Evolutionary conservation across 2,329 filamentous ascomycete genomes (phyloP).

Genomic region (Cercospora nicotianae): DNA sequence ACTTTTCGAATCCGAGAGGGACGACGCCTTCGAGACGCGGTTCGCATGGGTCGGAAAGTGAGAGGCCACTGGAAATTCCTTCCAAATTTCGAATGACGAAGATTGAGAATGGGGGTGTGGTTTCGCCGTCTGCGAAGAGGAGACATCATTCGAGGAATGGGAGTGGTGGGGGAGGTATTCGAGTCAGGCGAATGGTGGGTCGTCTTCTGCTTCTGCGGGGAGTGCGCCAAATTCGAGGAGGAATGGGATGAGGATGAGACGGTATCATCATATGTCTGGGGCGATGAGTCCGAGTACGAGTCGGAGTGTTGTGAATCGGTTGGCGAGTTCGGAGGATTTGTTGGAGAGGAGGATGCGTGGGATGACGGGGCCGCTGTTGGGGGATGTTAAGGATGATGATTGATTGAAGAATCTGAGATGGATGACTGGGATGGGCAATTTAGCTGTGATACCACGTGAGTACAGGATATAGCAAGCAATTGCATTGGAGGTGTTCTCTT

Average conservation of each 20-base stretch:
- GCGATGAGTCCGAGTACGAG: constrained; percentile 33
- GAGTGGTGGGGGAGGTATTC: constrained; percentile 16
- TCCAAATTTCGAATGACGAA: constrained; percentile 33
- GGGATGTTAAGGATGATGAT: constrained; percentile 5
- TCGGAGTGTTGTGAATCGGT: constrained; percentile 44
- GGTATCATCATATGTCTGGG: constrained; percentile 31
- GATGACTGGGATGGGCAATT: background rate
- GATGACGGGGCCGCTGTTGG: constrained; percentile 37
- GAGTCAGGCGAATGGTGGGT: constrained; percentile 16
- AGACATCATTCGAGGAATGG: constrained; percentile 13
- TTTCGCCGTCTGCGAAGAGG: constrained; percentile 10
- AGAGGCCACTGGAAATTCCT: constrained; percentile 77
- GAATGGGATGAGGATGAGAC: constrained; percentile 30
- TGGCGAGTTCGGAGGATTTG: constrained; percentile 50
- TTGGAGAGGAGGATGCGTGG: constrained; percentile 51
- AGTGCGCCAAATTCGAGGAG: constrained; percentile 29
- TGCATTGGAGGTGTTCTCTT: background rate
- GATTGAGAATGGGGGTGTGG: constrained; percentile 15
- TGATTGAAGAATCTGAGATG: background rate
- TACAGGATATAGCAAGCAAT: constrained; percentile 10
- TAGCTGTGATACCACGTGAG: background rate
- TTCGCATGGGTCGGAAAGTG: constrained; percentile 68
- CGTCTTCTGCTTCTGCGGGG: background rate
- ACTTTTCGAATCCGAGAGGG: constrained; percentile 26
- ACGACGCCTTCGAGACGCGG: constrained; percentile 18